Percentiles rank a stretch among this genome's conserved stretches.
Conservation (phyloP, 768 basidiomycete genomes). For the Rhodocollybia butyracea region DNA sequence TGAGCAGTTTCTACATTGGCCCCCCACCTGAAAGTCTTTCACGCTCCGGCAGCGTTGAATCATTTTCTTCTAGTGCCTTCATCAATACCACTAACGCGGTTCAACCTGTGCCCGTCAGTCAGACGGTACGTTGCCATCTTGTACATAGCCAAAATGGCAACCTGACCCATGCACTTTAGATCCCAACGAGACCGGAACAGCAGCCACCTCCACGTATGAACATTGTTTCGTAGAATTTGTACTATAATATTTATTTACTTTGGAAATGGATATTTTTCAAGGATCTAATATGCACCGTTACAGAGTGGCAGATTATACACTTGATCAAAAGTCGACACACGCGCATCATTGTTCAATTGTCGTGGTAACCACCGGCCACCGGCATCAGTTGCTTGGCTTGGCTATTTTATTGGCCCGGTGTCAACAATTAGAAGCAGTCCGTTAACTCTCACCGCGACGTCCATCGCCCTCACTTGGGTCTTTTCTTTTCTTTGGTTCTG, state of each 20-base stretch:
- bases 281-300: no score
- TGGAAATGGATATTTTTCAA: no score
- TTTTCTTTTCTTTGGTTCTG: constrained; percentile 24
- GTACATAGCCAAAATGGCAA: no score
- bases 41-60: constrained; percentile 1
- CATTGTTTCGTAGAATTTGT: not conserved
- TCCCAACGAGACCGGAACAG: constrained; percentile 26
- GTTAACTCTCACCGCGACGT: not conserved
- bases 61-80: not conserved
- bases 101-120: not conserved
- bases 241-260: not conserved
- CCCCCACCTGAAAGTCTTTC: constrained; percentile 1
- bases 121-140: no score
- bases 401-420: not conserved
- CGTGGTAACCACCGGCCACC: not conserved
- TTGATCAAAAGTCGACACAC: no score
- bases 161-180: constrained; percentile 16
- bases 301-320: no score
- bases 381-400: not conserved
- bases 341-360: not conserved
- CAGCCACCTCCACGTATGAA: constrained; percentile 24
- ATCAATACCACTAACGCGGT: not conserved
- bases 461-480: constrained; percentile 20
- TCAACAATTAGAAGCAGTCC: not conserved
- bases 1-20: constrained; percentile 5